phyloP scores from a whole-genome alignment of 768 basidiomycete species.

The Pleurotus djamor region DNA sequence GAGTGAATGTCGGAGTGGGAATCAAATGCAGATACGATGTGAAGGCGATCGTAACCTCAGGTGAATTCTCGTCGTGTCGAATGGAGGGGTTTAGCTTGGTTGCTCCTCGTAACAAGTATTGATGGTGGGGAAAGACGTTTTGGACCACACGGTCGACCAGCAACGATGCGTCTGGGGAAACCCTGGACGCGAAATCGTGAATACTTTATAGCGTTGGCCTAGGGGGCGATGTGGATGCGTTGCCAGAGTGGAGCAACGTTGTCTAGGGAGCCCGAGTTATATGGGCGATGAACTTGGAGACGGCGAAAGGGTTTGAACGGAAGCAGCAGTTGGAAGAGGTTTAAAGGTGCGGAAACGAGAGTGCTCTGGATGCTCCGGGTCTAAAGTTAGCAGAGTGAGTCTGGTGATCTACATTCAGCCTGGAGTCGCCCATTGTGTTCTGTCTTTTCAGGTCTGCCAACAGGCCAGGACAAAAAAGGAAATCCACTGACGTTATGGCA shows the following conservation, averaged over 20 bases:
- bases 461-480: constrained; percentile 1
- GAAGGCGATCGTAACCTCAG: neutral
- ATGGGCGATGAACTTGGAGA: neutral
- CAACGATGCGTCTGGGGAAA: constrained; percentile 9
- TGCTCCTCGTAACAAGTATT: constrained; percentile 4
- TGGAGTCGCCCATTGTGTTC: constrained; percentile 4
- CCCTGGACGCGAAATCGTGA: neutral
- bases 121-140: neutral
- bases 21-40: neutral
- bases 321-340: neutral
- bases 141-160: constrained; percentile 6
- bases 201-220: neutral
- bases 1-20: neutral
- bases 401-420: constrained; percentile 5
- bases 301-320: neutral
- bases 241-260: constrained; percentile 5
- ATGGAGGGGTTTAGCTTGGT: neutral
- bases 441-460: constrained; percentile 4
- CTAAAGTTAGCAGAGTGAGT: constrained; percentile 6
- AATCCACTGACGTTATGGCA: neutral
- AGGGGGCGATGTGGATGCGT: constrained; percentile 1
- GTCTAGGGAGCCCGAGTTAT: constrained; percentile 1
- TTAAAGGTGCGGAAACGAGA: neutral
- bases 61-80: neutral
- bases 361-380: constrained; percentile 7